Conservation (phyloP, 345 rosid species). For the Citrus medica region DNA sequence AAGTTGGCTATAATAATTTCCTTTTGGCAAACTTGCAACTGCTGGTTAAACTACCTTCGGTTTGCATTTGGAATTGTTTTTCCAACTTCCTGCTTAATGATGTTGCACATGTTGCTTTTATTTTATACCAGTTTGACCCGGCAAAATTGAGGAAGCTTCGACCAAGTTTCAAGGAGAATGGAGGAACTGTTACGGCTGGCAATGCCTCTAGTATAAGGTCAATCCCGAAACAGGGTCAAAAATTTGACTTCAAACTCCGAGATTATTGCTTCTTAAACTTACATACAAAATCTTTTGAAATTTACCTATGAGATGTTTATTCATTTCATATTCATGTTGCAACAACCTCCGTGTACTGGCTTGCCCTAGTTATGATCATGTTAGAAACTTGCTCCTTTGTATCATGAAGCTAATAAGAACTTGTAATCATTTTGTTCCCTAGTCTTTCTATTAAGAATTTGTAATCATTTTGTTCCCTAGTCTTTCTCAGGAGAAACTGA, state of each 20-base stretch:
- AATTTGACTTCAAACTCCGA: background rate
- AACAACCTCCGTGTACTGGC: background rate
- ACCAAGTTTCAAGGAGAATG: constrained; percentile 89
- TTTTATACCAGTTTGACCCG: constrained; percentile 69
- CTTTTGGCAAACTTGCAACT: background rate
- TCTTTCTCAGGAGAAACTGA: background rate
- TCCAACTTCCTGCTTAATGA: background rate
- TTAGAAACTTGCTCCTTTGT: background rate
- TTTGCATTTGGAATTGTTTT: background rate
- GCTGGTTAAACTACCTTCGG: background rate
- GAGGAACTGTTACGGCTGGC: constrained; percentile 95
- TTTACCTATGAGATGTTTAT: background rate
- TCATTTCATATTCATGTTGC: background rate
- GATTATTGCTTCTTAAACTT: background rate
- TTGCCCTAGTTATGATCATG: background rate
- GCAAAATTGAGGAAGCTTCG: constrained; percentile 89
- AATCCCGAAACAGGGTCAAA: background rate
- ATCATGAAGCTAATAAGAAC: background rate
- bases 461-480: background rate
- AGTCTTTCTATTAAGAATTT: background rate
- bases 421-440: background rate
- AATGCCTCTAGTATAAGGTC: constrained; percentile 99
- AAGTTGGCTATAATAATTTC: background rate
- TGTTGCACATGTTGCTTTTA: constrained; percentile 6
- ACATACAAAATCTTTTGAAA: background rate